Base-by-base conservation (phyloP, 192 early-diverging fungal species). In the Backusella circina region DNA sequence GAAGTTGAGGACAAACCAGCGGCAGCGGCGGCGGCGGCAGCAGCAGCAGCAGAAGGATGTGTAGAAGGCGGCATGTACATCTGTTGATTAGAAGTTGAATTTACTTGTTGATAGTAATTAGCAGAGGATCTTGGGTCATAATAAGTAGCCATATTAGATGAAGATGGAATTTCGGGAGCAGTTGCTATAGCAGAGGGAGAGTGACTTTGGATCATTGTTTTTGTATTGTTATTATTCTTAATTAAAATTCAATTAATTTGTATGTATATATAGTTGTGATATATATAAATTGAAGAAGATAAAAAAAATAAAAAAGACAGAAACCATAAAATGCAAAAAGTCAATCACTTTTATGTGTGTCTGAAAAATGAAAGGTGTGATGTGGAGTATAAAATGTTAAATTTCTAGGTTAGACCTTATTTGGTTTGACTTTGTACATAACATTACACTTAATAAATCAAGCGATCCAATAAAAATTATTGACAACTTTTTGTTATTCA, bases 121-220 rank as follows among this genome's bases (percentile, higher is more conserved):
- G 67, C 15, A 2, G 69, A 44, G 31, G 39, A 30, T 28, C 23
- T 23, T 61, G 54, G 54, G 23, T 61, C 54, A 47, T 70, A 37
- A 70, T 70, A 70, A 31, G 15, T 15, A 31, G 15, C 6, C 28
- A 70, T 32, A 37, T 41, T 70, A 5, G 69, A 38, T n/a, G 67
- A 68, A 38, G 69, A 70, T 30, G 39, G 69, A 31, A 70, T 38
- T 47, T 70, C 69, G 12, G 69, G 69, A 28, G 69, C 69, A 47
- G 69, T 70, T 70, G 69, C 69, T 44, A 70, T 70, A 41, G 68
- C 21, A 47, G 69, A 70, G 12, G 69, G 69, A 70, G 69, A 70
- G 37, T 70, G 37, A 7, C 21, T 41, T 18, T 41, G 54, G 54
- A 61, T 61, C 54, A 61, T 61, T 61, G 23, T 57, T n/a, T 41